Evolutionary conservation across 1,284 basidiomycete genomes (phyloP), one percentile per base, ranked within the genome.

Genomic region (Schizophyllum amplum): DNA sequence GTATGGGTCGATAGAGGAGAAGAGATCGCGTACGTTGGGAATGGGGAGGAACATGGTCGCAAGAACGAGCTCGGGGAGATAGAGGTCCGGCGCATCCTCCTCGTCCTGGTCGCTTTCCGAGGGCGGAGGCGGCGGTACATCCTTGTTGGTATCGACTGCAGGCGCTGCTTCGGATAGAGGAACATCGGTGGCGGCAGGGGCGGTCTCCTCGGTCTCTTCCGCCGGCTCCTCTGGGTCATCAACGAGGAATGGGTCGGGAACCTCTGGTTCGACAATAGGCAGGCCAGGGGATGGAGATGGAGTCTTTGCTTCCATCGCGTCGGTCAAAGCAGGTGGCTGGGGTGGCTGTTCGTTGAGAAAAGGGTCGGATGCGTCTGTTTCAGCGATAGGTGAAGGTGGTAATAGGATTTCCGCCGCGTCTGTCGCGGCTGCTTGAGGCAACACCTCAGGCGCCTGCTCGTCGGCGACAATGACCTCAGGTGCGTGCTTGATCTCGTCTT

Each of bases 11-110:
- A 72, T 54, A 68, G 65, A 66, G 73, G 69, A 27, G 70, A 72
- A 79, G 72, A 60, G 72, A 69, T 73, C 75, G 80, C 88, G 80
- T 79, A 91, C 89, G 73, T 89, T 88, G 53, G 89, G 89, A 46
- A 91, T 86, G 11, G 89, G 90, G 51, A 90, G 73, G 67, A 92
- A 92, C 83, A 91, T 86, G 47, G 83, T 84, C 24, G 87, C 81
- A 23, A 80, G 68, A 51, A 82, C 76, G 33, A 90, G 79, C 42
- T 78, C 78, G 9, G 82, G 81, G 27, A 81, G 70, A 66, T 83
- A 84, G 25, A 87, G 63, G 49, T 84, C 77, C 20, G 80, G 83
- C 0, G 71, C 70, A 57, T 73, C 69, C n/a, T 73, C 72, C 53
- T 81, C 81, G 21, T 82, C 80, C 50, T 73, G 71, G 6, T 73